Percentiles rank a stretch among this genome's conserved stretches.
Evolutionary conservation across 495 filamentous ascomycete species (phyloP).

Genomic region (Penicillium tannophilum): DNA sequence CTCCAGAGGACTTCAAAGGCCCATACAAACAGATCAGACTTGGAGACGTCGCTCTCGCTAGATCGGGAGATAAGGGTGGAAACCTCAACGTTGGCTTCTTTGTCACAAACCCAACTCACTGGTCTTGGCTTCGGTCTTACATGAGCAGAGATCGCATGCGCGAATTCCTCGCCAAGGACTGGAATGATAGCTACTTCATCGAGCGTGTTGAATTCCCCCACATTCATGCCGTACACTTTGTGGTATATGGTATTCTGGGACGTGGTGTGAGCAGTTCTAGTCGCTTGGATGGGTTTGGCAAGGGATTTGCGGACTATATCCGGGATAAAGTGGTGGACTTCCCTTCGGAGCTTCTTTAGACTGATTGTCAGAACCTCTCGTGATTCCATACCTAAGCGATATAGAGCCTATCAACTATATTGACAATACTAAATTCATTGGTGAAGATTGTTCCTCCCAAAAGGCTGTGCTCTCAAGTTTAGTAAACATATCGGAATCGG

Average conservation of each 20-base stretch:
- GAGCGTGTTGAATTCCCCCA: conserved; percentile 50
- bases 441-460: neutral
- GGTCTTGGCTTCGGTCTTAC: conserved; percentile 47
- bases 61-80: conserved; percentile 54
- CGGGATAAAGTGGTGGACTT: conserved; percentile 47
- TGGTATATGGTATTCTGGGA: conserved; percentile 53
- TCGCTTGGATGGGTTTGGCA: conserved; percentile 51
- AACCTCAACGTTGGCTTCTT: conserved; percentile 55
- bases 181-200: conserved; percentile 30
- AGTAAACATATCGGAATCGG: conserved; percentile 13
- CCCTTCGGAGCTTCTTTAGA: conserved; percentile 20
- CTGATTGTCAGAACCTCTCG: neutral
- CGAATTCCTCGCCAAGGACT: conserved; percentile 32
- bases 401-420: too few species aligned
- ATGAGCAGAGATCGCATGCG: conserved; percentile 40
- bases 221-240: conserved; percentile 50
- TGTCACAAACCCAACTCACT: conserved; percentile 36
- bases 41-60: conserved; percentile 41
- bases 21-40: conserved; percentile 30
- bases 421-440: neutral
- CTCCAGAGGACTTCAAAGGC: conserved; percentile 10
- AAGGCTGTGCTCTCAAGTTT: neutral
- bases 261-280: conserved; percentile 51
- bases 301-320: conserved; percentile 54
- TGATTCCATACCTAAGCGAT: neutral